A percentile compares a stretch with the other conserved stretches of the same genome.
Conservation (phyloP, 2,329 filamentous ascomycete species). For the Nigrospora osmanthi region DNA sequence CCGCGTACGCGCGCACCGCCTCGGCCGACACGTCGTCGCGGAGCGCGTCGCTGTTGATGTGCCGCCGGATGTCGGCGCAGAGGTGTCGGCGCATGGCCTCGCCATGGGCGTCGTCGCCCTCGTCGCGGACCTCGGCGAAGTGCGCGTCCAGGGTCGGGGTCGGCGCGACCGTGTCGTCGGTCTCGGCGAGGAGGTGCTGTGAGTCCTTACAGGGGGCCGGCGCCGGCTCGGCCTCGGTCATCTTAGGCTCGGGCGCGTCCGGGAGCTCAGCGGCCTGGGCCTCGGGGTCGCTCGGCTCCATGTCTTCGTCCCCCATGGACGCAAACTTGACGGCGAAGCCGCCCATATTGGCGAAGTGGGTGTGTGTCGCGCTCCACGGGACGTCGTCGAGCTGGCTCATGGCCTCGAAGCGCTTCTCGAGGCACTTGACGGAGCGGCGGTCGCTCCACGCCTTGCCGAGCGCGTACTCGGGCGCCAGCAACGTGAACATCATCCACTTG, state of each 20-base stretch:
- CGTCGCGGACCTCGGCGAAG: background rate
- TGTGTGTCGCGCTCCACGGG: background rate
- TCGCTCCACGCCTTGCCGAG: constrained; percentile 6
- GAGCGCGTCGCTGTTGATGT: background rate
- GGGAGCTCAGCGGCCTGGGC: background rate
- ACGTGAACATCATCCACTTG: constrained; percentile 7
- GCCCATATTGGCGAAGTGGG: background rate
- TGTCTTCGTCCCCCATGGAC: background rate
- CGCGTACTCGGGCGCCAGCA: constrained; percentile 8
- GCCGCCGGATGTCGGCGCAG: too few relatives aligned
- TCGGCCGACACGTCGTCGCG: background rate
- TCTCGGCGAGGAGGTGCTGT: background rate
- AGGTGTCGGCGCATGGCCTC: background rate
- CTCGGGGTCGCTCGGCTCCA: background rate
- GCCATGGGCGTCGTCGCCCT: background rate
- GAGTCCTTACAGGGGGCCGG: too few relatives aligned
- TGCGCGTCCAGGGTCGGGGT: background rate
- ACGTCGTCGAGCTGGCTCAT: background rate
- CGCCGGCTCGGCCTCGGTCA: too few relatives aligned
- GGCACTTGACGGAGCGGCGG: background rate
- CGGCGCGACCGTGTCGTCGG: too few relatives aligned
- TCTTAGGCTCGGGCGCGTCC: background rate
- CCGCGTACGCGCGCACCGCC: background rate
- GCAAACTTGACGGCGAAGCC: background rate
- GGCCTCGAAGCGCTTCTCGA: background rate